phyloP scores from a whole-genome alignment of 108 stramenopile genomes.

The Cylindrotheca closterium region DNA sequence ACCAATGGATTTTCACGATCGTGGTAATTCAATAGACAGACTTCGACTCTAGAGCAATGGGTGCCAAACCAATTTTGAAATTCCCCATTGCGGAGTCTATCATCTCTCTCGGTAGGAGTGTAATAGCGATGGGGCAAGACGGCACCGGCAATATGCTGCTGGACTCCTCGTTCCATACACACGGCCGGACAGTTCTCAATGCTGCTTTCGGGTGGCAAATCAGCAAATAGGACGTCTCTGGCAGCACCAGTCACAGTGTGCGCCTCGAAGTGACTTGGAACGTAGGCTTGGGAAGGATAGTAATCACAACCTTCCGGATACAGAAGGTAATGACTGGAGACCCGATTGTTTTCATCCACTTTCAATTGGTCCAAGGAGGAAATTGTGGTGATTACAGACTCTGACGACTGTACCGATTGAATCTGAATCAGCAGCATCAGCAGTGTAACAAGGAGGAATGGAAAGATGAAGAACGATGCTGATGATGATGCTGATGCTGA shows the following conservation, averaged over 20 bases:
- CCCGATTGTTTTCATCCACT: constrained; percentile 3
- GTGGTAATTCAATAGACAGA: constrained; percentile 62
- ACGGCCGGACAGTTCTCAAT: constrained; percentile 15
- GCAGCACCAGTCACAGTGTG: constrained; percentile 4
- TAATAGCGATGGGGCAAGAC: constrained; percentile 26
- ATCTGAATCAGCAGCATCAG: too few relatives aligned
- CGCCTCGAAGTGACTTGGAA: neutral
- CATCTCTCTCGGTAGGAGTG: neutral
- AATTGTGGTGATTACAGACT: too few relatives aligned
- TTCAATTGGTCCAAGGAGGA: constrained; percentile 8
- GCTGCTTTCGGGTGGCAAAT: neutral
- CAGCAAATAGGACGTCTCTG: neutral
- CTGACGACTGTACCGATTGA: too few relatives aligned
- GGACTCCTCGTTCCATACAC: constrained; percentile 36
- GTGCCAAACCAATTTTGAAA: constrained; percentile 27
- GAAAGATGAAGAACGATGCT: too few relatives aligned
- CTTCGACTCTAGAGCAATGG: constrained; percentile 44
- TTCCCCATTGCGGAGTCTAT: neutral
- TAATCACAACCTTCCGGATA: constrained; percentile 8
- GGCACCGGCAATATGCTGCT: constrained; percentile 13
- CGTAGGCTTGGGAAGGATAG: neutral
- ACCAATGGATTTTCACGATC: constrained; percentile 22
- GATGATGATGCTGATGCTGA: too few relatives aligned
- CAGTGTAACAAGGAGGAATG: too few relatives aligned
- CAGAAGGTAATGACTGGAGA: constrained; percentile 5